Conservation (phyloP, 1,139 yeast species). For the Lodderomyces jiufengensis region DNA sequence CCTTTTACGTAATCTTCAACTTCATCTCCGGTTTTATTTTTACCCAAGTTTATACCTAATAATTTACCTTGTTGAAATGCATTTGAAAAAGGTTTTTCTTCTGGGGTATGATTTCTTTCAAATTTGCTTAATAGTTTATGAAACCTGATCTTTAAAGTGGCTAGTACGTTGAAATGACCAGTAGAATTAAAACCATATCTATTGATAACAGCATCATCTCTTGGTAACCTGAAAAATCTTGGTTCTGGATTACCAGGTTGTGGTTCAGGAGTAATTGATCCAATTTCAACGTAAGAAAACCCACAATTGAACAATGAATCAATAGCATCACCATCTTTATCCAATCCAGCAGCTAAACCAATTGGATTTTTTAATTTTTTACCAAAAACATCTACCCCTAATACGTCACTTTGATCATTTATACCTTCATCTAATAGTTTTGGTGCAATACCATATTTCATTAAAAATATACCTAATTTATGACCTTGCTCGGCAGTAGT, state of each 20-base stretch:
- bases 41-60: slow-evolving; percentile 83
- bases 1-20: slow-evolving; percentile 82
- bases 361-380: slow-evolving; percentile 66
- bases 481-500: slow-evolving; percentile 88
- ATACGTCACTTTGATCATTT: slow-evolving; percentile 44
- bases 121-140: slow-evolving; percentile 29
- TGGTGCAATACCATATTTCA: slow-evolving; percentile 72
- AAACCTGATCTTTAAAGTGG: slow-evolving; percentile 61
- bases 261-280: slow-evolving; percentile 87
- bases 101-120: slow-evolving; percentile 18
- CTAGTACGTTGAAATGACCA: slow-evolving; percentile 76
- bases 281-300: slow-evolving; percentile 87
- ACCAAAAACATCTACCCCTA: slow-evolving; percentile 65
- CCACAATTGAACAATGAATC: slow-evolving; percentile 77
- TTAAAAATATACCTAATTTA: slow-evolving; percentile 61
- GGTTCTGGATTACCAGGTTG: slow-evolving; percentile 95
- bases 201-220: slow-evolving; percentile 88
- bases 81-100: slow-evolving; percentile 37
- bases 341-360: slow-evolving; percentile 95
- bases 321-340: slow-evolving; percentile 91
- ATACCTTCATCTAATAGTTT: slow-evolving; percentile 47
- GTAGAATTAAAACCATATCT: slow-evolving; percentile 92
- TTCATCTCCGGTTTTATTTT: slow-evolving; percentile 89
- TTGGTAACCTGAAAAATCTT: slow-evolving; percentile 78
- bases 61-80: slow-evolving; percentile 64